Conservation (phyloP, 352 stramenopile species). For the Pythium phragmiticola region DNA sequence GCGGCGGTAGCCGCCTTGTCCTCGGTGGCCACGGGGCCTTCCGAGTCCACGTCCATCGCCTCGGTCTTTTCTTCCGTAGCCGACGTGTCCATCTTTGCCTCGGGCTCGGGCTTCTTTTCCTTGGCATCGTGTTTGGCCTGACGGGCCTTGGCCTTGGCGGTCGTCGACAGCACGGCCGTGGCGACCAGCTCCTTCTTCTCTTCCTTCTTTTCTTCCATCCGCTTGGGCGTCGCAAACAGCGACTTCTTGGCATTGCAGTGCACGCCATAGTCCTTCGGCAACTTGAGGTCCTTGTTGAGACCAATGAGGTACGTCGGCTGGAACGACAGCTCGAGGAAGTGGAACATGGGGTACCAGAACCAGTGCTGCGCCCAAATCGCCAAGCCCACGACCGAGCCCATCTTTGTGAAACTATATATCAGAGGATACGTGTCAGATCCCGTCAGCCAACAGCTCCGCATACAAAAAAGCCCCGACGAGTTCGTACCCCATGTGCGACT, state of each 20-base stretch:
- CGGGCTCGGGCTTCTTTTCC: slow-evolving; percentile 59
- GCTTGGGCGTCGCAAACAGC: slow-evolving; percentile 97
- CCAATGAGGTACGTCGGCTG: slow-evolving; percentile 96
- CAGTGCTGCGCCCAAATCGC: slow-evolving; percentile 98
- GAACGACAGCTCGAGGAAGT: slow-evolving; percentile 97
- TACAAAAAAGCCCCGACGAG: background rate
- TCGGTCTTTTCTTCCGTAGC: slow-evolving; percentile 54
- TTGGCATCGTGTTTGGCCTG: slow-evolving; percentile 92
- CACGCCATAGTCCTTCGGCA: slow-evolving; percentile 94
- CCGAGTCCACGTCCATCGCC: slow-evolving; percentile 75
- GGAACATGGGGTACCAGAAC: slow-evolving; percentile 99
- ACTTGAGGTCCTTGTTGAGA: slow-evolving; percentile 98
- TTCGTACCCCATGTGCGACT: slow-evolving; percentile 90
- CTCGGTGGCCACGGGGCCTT: slow-evolving; percentile 32
- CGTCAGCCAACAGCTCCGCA: no score
- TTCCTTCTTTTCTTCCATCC: slow-evolving; percentile 98
- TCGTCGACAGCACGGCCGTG: slow-evolving; percentile 97
- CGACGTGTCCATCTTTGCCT: slow-evolving; percentile 11
- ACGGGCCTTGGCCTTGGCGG: slow-evolving; percentile 94
- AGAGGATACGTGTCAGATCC: background rate
- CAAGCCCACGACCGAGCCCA: slow-evolving; percentile 94
- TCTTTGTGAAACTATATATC: slow-evolving; percentile 92
- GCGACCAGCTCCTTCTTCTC: slow-evolving; percentile 98
- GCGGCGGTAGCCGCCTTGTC: slow-evolving; percentile 29
- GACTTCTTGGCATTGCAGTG: slow-evolving; percentile 94